These are phyloP conservation scores for Trichothecium roseum DNA, from an alignment of 2,329 filamentous ascomycete species.

Conservation along the genomic window DNA sequence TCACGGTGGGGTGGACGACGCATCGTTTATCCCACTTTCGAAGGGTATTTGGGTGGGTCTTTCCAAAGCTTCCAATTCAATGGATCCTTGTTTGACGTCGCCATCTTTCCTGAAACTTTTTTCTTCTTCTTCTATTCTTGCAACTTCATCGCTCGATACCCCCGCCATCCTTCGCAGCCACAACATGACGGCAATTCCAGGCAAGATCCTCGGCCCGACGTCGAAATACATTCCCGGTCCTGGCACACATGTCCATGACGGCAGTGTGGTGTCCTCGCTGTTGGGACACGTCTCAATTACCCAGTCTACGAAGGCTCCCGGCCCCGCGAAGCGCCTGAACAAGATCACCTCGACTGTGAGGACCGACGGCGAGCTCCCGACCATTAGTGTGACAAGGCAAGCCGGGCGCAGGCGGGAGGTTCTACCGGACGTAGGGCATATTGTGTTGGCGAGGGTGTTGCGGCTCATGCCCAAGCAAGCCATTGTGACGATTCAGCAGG, in stretches of 20 bases:
- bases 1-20: too few relatives aligned
- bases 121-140: too few relatives aligned
- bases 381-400: constrained; percentile 44
- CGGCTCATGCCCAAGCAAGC: constrained; percentile 80
- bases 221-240: constrained; percentile 62
- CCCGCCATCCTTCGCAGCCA: neutral
- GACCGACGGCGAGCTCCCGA: constrained; percentile 28
- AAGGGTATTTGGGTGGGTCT: too few relatives aligned
- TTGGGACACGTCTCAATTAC: constrained; percentile 58
- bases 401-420: constrained; percentile 50
- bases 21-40: too few relatives aligned
- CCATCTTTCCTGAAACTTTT: too few relatives aligned
- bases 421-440: constrained; percentile 69
- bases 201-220: constrained; percentile 63
- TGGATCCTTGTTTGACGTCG: too few relatives aligned
- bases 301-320: constrained; percentile 33
- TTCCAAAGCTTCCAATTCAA: too few relatives aligned
- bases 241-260: constrained; percentile 73
- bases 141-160: neutral
- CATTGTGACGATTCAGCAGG: constrained; percentile 74
- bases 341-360: constrained; percentile 33
- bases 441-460: constrained; percentile 76
- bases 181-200: constrained; percentile 58
- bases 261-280: constrained; percentile 71
- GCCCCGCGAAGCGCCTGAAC: constrained; percentile 48